A percentile compares a stretch with the other conserved stretches of the same genome.
These are phyloP conservation scores for Rugonectria rugulosa DNA, from an alignment of 2,329 filamentous ascomycete species.

Conservation along the genomic window DNA sequence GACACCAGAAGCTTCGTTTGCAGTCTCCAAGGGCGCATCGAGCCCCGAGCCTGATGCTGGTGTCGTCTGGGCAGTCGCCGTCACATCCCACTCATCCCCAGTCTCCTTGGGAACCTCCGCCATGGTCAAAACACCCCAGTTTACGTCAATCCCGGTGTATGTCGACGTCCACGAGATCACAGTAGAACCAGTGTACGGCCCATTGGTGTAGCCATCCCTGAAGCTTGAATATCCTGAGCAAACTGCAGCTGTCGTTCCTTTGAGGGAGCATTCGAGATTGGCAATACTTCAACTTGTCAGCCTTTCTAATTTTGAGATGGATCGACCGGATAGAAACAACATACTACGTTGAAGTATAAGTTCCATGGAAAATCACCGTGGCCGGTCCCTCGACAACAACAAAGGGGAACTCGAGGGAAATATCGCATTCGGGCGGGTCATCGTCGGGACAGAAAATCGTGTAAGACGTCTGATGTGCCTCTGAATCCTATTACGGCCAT, in stretches of 20 bases:
- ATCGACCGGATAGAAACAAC: conserved; percentile 16
- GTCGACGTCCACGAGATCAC: conserved; percentile 56
- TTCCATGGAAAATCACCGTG: conserved; percentile 54
- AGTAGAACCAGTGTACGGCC: conserved; percentile 51
- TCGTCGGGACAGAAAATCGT: conserved; percentile 57
- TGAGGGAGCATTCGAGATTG: conserved; percentile 52
- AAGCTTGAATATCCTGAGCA: conserved; percentile 59
- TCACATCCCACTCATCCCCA: conserved; percentile 37
- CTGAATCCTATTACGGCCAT: conserved; percentile 42
- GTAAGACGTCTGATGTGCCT: conserved; percentile 51
- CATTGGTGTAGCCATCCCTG: conserved; percentile 48
- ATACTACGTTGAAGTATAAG: conserved; percentile 53
- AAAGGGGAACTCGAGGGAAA: conserved; percentile 57
- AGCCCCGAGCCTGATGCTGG: conserved; percentile 25
- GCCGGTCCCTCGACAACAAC: conserved; percentile 54
- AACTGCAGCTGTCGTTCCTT: conserved; percentile 52
- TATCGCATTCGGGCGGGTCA: conserved; percentile 50
- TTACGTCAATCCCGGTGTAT: conserved; percentile 49
- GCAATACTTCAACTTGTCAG: conserved; percentile 46
- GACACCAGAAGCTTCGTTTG: conserved; percentile 13
- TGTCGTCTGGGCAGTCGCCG: conserved; percentile 28
- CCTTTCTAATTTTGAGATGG: conserved; percentile 11
- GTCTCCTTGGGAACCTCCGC: conserved; percentile 46
- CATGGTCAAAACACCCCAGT: conserved; percentile 55
- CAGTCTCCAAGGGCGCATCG: conserved; percentile 27